Conservation (phyloP, 352 stramenopile genomes). For the Stephanocyclus meneghinianus region DNA sequence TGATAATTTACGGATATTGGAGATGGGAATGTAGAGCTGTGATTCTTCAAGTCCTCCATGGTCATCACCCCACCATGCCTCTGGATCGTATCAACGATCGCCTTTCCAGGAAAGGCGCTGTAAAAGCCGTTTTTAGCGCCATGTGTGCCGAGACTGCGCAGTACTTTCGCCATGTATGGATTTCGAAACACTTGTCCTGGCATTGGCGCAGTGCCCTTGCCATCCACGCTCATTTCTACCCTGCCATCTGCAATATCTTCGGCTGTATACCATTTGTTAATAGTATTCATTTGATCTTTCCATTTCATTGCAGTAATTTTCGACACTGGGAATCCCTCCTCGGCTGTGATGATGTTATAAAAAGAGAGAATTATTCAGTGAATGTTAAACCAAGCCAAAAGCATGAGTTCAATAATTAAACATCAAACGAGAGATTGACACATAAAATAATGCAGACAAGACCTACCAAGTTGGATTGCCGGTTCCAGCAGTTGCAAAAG, state of each 20-base stretch:
- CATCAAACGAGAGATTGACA: neutral
- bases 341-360: slow-evolving; percentile 53
- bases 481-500: slow-evolving; percentile 88
- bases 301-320: slow-evolving; percentile 88
- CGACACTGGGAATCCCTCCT: slow-evolving; percentile 91
- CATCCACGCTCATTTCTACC: slow-evolving; percentile 61
- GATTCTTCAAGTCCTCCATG: slow-evolving; percentile 86
- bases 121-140: slow-evolving; percentile 89
- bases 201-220: slow-evolving; percentile 51
- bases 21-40: slow-evolving; percentile 88
- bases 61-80: slow-evolving; percentile 81
- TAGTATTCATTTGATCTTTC: slow-evolving; percentile 76
- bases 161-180: slow-evolving; percentile 82
- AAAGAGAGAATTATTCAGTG: neutral
- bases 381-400: neutral
- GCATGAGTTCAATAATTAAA: neutral
- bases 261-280: slow-evolving; percentile 63
- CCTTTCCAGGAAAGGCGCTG: slow-evolving; percentile 84
- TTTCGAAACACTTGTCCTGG: slow-evolving; percentile 86
- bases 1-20: slow-evolving; percentile 89
- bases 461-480: slow-evolving; percentile 82
- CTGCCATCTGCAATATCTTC: slow-evolving; percentile 36
- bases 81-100: slow-evolving; percentile 86
- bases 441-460: neutral
- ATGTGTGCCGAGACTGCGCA: slow-evolving; percentile 85